Percentiles rank a stretch among this genome's conserved stretches.
These are phyloP conservation scores for Mycena vitilis DNA, from an alignment of 768 basidiomycete species.

Conservation along the genomic window DNA sequence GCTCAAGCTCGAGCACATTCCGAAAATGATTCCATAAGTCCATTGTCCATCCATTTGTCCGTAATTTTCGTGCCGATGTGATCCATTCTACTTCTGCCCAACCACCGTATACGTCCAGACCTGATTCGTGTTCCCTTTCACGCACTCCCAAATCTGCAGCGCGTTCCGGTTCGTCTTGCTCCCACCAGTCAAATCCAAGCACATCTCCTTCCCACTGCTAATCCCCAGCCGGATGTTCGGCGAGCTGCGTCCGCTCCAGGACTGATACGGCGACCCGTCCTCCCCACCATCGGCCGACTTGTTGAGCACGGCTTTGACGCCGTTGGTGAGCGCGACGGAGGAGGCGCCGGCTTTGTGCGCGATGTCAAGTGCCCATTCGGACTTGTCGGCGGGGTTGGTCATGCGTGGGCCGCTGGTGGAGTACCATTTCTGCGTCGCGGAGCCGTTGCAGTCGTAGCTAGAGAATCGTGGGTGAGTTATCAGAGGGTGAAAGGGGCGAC, in stretches of 20 bases:
- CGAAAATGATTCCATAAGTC: too few relatives aligned
- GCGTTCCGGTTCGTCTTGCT: slow-evolving; percentile 16
- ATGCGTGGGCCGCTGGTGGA: slow-evolving; percentile 23
- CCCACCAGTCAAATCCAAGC: slow-evolving; percentile 23
- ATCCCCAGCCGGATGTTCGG: slow-evolving; percentile 16
- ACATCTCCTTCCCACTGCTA: slow-evolving; percentile 9
- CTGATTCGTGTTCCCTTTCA: slow-evolving; percentile 23
- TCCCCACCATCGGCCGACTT: slow-evolving; percentile 17
- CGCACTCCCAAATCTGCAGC: slow-evolving; percentile 26
- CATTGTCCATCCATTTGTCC: too few relatives aligned
- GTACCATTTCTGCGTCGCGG: slow-evolving; percentile 24
- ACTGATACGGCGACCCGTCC: slow-evolving; percentile 21
- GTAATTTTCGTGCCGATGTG: too few relatives aligned
- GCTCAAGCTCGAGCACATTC: too few relatives aligned
- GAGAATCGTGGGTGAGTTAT: neutral
- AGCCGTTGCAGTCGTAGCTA: slow-evolving; percentile 26
- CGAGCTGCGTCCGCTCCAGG: slow-evolving; percentile 13
- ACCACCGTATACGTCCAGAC: slow-evolving; percentile 24
- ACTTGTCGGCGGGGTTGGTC: slow-evolving; percentile 24
- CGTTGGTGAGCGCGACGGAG: slow-evolving; percentile 14
- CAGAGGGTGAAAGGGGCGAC: neutral
- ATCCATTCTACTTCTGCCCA: slow-evolving; percentile 8
- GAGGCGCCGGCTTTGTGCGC: slow-evolving; percentile 7
- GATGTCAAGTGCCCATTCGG: slow-evolving; percentile 28
- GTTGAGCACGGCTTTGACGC: slow-evolving; percentile 12